phyloP scores from a whole-genome alignment of 306 rosid species.

The Neltuma alba region DNA sequence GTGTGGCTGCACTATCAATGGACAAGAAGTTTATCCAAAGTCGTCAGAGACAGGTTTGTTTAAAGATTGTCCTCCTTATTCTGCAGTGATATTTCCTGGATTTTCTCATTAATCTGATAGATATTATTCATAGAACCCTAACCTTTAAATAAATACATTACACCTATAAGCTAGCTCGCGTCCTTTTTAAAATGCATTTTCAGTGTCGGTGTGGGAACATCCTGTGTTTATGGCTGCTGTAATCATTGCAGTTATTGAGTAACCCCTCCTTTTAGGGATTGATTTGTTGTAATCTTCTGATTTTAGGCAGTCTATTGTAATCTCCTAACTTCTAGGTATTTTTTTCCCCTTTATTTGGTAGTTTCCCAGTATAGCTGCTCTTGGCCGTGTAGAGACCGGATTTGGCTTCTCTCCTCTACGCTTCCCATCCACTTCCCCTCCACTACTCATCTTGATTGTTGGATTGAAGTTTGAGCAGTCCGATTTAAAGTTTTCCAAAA shows the following conservation, averaged over 20 bases:
- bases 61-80: slow-evolving; percentile 21
- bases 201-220: background rate
- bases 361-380: background rate
- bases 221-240: background rate
- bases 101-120: slow-evolving; percentile 24
- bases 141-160: background rate
- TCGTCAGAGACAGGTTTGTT: slow-evolving; percentile 88
- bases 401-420: too few relatives aligned
- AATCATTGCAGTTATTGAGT: background rate
- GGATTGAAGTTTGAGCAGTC: too few relatives aligned
- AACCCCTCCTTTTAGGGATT: background rate
- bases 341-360: background rate
- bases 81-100: slow-evolving; percentile 6
- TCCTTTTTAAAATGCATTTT: slow-evolving; percentile 9
- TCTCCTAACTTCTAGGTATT: background rate
- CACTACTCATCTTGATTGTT: too few relatives aligned
- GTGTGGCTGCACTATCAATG: slow-evolving; percentile 97
- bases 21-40: slow-evolving; percentile 98
- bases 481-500: too few relatives aligned
- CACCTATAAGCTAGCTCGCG: slow-evolving; percentile 19
- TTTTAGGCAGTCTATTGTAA: background rate
- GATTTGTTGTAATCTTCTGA: background rate
- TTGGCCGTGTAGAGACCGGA: too few relatives aligned
- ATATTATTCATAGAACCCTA: background rate
- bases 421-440: too few relatives aligned